Evolutionary conservation across 768 basidiomycete genomes (phyloP), one percentile per base, ranked within the genome.

Genomic region (Mycena kentingensis): DNA sequence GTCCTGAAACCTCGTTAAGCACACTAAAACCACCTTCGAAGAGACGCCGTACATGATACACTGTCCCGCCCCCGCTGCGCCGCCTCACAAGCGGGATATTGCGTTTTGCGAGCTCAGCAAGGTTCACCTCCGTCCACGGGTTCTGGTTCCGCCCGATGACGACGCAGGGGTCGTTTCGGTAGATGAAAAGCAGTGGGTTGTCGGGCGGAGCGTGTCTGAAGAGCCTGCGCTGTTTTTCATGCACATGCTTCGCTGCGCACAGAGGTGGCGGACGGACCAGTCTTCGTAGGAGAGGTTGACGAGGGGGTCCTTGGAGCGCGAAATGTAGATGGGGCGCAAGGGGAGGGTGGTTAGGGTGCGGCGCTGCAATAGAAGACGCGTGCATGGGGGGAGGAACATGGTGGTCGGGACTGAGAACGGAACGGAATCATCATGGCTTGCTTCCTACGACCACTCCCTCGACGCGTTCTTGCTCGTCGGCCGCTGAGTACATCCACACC

Each of bases 111-210:
- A 93, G 74, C 1, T 81, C 77, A 5, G 65, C 55, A 43, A 95
- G 78, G 61, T 96, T 95, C 60, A 94, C 85, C 65, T 99, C 96
- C 66, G 93, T 97, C 96, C 96, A 98, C 15, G 95, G 96, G 60
- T 97, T 98, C 74, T 99, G 97, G 67, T 98, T 95, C 46, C 96
- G 77, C 0, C 96, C 96, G 49, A 98, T 91, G 48, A 99, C 80
- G 16, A 98, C 92, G 63, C 93, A 94, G 3, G 93, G 92, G 0
- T 72, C 67, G 65, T 98, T 90, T 26, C 92, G 83, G 67, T 98
- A 99, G 49, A 99, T 70, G 39, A 97, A 78, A 18, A 99, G 77
- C 35, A 95, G 75, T 1, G 93, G 91, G 31, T 78, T 71, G 3
- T 83, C 72, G 5, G 77, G 76, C 3, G 81, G 73, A 39, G 88